A percentile compares a stretch with the other conserved stretches of the same genome.
phyloP scores from a whole-genome alignment of 371 early-diverging fungal genomes.

The Coemansia sp. region DNA sequence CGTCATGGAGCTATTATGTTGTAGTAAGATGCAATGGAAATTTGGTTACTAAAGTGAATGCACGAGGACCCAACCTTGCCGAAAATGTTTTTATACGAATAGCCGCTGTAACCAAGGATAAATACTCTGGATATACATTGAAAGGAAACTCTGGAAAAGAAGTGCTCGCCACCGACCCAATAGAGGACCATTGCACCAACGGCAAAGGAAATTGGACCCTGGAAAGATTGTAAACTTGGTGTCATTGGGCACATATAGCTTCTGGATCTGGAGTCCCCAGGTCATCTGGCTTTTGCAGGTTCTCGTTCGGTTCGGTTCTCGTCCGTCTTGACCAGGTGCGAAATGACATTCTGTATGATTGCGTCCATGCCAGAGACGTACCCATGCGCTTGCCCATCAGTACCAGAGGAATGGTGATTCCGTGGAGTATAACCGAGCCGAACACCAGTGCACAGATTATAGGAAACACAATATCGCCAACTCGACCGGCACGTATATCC shows the following conservation, averaged over 20 bases:
- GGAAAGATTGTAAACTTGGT: no score
- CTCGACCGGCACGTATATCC: constrained; percentile 31
- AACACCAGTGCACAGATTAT: constrained; percentile 74
- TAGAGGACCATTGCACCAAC: no score
- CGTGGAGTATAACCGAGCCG: constrained; percentile 76
- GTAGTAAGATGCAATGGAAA: no score
- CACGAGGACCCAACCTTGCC: no score
- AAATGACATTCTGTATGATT: background rate
- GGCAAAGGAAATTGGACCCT: no score
- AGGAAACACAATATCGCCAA: constrained; percentile 55
- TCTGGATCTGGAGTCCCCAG: background rate
- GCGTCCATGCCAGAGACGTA: constrained; percentile 37
- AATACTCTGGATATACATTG: no score
- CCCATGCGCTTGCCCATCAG: constrained; percentile 54
- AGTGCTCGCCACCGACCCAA: no score
- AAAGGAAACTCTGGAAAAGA: no score
- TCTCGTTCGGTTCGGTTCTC: background rate
- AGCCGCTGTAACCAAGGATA: no score
- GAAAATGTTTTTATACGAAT: no score
- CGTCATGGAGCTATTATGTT: no score
- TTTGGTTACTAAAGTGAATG: no score
- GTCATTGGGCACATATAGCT: background rate
- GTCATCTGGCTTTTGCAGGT: background rate
- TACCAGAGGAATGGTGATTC: constrained; percentile 75
- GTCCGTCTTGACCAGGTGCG: background rate